Evolutionary conservation across 2,329 filamentous ascomycete species (phyloP), one percentile per base, ranked within the genome.

Genomic region (Cladosporium sp.): DNA sequence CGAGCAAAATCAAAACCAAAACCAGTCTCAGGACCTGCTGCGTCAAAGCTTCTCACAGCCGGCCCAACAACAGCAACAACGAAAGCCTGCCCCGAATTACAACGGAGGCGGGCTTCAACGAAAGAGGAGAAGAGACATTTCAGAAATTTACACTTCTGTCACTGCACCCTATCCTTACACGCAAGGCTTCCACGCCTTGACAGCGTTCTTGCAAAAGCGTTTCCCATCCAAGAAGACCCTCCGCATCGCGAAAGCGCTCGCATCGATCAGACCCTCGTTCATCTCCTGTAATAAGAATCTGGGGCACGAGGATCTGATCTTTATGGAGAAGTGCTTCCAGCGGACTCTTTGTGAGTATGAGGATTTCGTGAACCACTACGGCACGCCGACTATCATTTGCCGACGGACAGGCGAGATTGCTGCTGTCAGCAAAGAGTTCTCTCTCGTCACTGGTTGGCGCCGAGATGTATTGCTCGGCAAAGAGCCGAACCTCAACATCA

Each of bases 251-350:
- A 89, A 91, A 71, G 86, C 91, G 0, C 79, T 98, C 49, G 86
- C 89, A 6, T 89, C 87, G 42, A 95, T 96, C 61, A 85, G 93
- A 7, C 92, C 93, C 1, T 93, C 90, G 0, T 93, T 98, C 66
- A 92, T 97, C 58, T 85, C 90, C 9, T 95, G 89, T 57, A 95
- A 89, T 16, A 87, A 88, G 63, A 90, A 89, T n/a, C 75, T 97
- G 56, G 91, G 89, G 58, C 78, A 85, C 14, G 86, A 93, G 63
- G 93, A 98, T 69, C 76, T 97, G 28, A 84, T 98, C 18, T 96
- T 97, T 69, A 95, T 95, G 87, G 93, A 98, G 69, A 95, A 95
- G 72, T 95, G 88, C 64, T 89, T 97, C 66, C 93, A 98, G 70
- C 83, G 93, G 35, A 95, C 89, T 0, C 77, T 97, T 9, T 89